phyloP scores from a whole-genome alignment of 2,329 filamentous ascomycete species.

The Cercospora berteroae region DNA sequence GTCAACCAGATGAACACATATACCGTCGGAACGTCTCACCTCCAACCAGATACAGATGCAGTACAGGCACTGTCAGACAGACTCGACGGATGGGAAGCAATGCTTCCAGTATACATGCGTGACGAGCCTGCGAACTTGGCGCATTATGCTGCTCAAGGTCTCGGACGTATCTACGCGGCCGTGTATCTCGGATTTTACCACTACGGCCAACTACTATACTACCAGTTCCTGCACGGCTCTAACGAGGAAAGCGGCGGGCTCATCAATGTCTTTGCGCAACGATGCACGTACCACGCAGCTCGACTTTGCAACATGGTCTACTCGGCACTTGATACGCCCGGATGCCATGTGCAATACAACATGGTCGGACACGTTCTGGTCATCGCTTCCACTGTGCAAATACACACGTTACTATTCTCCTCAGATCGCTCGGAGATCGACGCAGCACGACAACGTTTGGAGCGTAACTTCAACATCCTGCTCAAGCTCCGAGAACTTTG shows the following conservation, averaged over 20 bases:
- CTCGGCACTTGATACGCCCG: slow-evolving; percentile 10
- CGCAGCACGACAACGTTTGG: slow-evolving; percentile 10
- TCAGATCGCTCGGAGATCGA: background rate
- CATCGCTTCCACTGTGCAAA: slow-evolving; percentile 12
- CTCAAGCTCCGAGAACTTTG: slow-evolving; percentile 4
- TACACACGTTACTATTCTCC: slow-evolving; percentile 10
- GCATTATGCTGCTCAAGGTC: slow-evolving; percentile 11
- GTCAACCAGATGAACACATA: slow-evolving; percentile 13
- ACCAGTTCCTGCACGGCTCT: slow-evolving; percentile 12
- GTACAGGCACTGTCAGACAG: slow-evolving; percentile 5
- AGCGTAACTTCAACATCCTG: slow-evolving; percentile 14
- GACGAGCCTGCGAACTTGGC: slow-evolving; percentile 12
- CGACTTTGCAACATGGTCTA: slow-evolving; percentile 15
- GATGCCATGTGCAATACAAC: slow-evolving; percentile 13
- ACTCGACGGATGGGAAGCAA: slow-evolving; percentile 11
- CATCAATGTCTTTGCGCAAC: slow-evolving; percentile 9
- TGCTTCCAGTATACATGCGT: slow-evolving; percentile 10
- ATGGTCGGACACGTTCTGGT: slow-evolving; percentile 14
- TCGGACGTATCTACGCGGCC: slow-evolving; percentile 8
- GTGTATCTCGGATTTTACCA: slow-evolving; percentile 13
- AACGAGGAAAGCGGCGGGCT: slow-evolving; percentile 5
- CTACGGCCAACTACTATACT: slow-evolving; percentile 13
- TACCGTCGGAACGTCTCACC: slow-evolving; percentile 3
- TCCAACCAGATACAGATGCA: slow-evolving; percentile 10
- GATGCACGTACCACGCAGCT: slow-evolving; percentile 12